phyloP scores from a whole-genome alignment of 208 protist genomes.

The Novymonas esmeraldas region DNA sequence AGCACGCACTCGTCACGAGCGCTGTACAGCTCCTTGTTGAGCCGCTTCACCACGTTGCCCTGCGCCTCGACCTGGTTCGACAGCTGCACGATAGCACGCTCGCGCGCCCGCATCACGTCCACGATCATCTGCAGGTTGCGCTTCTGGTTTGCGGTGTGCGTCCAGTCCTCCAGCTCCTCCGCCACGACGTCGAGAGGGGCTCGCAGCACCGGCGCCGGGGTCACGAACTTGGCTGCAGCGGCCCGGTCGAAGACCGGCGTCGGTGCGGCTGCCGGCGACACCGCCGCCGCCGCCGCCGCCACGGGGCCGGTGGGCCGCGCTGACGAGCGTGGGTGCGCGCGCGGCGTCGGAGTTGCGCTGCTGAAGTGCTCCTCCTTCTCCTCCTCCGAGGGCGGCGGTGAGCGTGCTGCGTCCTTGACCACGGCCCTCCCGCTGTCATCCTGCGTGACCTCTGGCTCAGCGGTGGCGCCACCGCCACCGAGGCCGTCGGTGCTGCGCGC shows the following conservation, averaged over 20 bases:
- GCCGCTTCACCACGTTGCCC: slow-evolving; percentile 1
- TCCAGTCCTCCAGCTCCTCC: slow-evolving; percentile 40
- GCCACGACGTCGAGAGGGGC: slow-evolving; percentile 24
- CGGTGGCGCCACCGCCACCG: background rate
- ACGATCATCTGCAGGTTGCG: slow-evolving; percentile 34
- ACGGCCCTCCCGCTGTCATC: background rate
- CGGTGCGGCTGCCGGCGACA: background rate
- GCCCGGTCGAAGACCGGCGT: slow-evolving; percentile 7
- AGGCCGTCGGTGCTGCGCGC: background rate
- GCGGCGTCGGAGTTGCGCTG: background rate
- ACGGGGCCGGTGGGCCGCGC: background rate
- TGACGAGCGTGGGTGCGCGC: background rate
- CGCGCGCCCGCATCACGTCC: slow-evolving; percentile 30
- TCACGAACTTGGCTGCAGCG: slow-evolving; percentile 18
- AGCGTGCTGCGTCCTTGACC: background rate
- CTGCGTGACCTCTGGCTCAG: background rate
- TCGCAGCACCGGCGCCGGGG: slow-evolving; percentile 18
- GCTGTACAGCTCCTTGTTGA: slow-evolving; percentile 42
- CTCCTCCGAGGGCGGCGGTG: slow-evolving; percentile 2
- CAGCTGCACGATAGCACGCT: slow-evolving; percentile 24
- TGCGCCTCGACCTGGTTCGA: slow-evolving; percentile 6
- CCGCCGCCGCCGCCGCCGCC: background rate
- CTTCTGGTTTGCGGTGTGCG: slow-evolving; percentile 30
- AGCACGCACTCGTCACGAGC: slow-evolving; percentile 28
- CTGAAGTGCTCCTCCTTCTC: background rate